These are phyloP conservation scores for Ambispora gerdemannii DNA, from an alignment of 192 early-diverging fungal genomes.

Conservation along the genomic window DNA sequence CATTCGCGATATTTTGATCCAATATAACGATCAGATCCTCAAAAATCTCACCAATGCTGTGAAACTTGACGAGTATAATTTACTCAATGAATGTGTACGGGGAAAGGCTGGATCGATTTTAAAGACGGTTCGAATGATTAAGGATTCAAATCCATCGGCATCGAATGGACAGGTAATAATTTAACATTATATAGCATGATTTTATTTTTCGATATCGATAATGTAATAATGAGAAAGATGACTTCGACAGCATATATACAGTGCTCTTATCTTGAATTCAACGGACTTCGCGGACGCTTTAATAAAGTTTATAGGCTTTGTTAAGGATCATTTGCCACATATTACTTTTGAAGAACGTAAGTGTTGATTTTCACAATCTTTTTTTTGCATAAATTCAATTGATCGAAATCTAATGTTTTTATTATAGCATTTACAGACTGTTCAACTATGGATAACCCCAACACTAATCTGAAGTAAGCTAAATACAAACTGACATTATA, in stretches of 20 bases:
- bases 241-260: not conserved
- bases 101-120: not conserved
- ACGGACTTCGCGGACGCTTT: conserved; percentile 10
- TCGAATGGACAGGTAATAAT: not conserved
- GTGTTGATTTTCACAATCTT: not conserved
- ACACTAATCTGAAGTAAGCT: not conserved
- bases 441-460: not conserved
- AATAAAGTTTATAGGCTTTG: conserved; percentile 13
- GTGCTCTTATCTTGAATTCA: conserved; percentile 2
- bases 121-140: not conserved
- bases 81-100: not conserved
- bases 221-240: not conserved
- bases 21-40: conserved; percentile 13
- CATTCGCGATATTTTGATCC: conserved; percentile 1
- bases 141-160: not conserved
- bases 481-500: not conserved
- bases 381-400: not conserved
- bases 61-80: conserved; percentile 14
- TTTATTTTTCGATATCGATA: not conserved
- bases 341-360: conserved; percentile 21
- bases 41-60: not conserved
- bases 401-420: too few species aligned
- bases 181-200: not conserved
- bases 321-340: not conserved
- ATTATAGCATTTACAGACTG: not conserved